Evolutionary conservation across 78 protist genomes (phyloP).

Genomic region (Acrasis kona): DNA sequence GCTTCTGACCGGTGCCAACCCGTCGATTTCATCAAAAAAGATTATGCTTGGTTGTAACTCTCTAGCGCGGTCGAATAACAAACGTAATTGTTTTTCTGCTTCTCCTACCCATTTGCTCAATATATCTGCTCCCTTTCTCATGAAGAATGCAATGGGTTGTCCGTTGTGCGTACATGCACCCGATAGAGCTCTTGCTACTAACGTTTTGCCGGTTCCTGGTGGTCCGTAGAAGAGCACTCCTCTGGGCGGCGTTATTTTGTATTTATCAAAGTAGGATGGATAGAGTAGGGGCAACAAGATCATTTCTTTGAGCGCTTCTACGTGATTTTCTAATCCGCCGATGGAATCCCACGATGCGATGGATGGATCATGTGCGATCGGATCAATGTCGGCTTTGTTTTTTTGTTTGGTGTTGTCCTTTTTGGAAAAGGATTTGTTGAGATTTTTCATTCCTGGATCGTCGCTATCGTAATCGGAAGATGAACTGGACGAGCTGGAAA

Average conservation of each 20-base stretch:
- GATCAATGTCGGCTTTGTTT: constrained; percentile 7
- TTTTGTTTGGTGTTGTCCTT: too few species aligned
- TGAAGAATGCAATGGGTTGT: constrained; percentile 75
- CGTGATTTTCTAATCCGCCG: neutral
- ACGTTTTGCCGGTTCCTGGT: constrained; percentile 49
- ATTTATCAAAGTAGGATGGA: constrained; percentile 18
- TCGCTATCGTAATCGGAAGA: too few species aligned
- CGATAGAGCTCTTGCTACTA: constrained; percentile 17
- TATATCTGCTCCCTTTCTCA: constrained; percentile 88
- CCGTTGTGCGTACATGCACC: neutral
- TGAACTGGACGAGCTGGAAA: too few species aligned
- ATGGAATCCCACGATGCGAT: neutral
- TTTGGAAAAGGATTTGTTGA: too few species aligned
- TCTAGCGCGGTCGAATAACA: constrained; percentile 76
- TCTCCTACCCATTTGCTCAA: constrained; percentile 90
- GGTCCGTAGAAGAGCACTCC: constrained; percentile 57
- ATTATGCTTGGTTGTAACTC: constrained; percentile 75
- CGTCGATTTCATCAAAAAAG: constrained; percentile 94
- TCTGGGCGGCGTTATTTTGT: constrained; percentile 16
- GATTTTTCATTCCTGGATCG: too few species aligned
- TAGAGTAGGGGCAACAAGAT: constrained; percentile 33
- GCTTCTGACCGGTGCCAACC: constrained; percentile 67
- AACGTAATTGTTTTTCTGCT: constrained; percentile 74
- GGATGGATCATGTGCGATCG: neutral
- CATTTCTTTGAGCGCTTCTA: constrained; percentile 34